Base-by-base conservation (phyloP, 2,329 filamentous ascomycete genomes). In the Ploettnerulaceae sp. region DNA sequence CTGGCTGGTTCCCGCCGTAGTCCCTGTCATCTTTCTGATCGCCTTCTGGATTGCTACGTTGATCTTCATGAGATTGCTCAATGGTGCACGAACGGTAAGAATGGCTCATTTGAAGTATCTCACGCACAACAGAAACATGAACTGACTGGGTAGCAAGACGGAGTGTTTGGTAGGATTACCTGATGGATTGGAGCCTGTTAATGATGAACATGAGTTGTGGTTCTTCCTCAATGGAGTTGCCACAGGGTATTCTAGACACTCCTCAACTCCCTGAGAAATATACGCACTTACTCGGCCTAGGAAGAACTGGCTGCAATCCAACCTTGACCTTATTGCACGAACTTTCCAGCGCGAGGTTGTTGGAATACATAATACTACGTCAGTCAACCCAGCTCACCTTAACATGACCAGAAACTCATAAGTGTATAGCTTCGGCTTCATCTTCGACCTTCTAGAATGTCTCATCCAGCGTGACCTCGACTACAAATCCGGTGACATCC, bases 381-480 rank as follows among this genome's bases (percentile, higher is more conserved):
- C 71, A 24, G 61, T 84, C 22, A n/a, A n/a, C n/a, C 5, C 26
- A 7, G 14, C 12, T 18, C 79, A 78, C 3, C 75, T 75, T 60
- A 66, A 83, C 9, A 12, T 8, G 31, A 15, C 15, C 14, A 26
- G 42, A 18, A 14, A 15, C 38, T 24, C 45, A 34, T 35, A 26
- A 46, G n/a, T 17, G 29, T 21, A 34, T 18, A 71, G 69, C 4
- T 59, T 64, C 1, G 87, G 87, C 1, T 76, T 90, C 38, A 62
- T 90, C 12, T 88, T 89, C 53, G 87, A 93, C 57, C 70, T 90
- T 0, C 64, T 90, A 21, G 82, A 93, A 64, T 90, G 86, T 57
- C 69, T 93, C 7, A 70, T 91, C 50, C 86, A 93, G 64, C 77
- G 87, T 32, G 83, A 83, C 61, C 81, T 89, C 54, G 72, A 72